Percentiles rank a stretch among this genome's conserved stretches.
These are phyloP conservation scores for Talaromyces sp. DNA, from an alignment of 2,329 filamentous ascomycete species.

Conservation along the genomic window DNA sequence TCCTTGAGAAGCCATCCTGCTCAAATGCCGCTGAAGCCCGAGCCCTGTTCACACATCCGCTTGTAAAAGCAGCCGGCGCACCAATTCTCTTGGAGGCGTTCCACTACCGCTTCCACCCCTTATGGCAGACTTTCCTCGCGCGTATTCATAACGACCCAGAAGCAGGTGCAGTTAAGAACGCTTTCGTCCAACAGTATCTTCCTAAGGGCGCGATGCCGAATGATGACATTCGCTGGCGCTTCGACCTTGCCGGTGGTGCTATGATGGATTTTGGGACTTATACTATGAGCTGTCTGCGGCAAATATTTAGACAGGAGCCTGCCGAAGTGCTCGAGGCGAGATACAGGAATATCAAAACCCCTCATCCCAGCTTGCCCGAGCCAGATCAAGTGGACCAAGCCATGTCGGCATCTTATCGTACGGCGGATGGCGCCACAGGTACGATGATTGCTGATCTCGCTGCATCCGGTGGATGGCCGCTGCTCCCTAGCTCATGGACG, in stretches of 20 bases:
- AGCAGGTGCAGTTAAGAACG: conserved; percentile 39
- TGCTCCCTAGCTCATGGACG: conserved; percentile 16
- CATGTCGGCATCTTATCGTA: conserved; percentile 18
- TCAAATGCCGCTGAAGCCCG: conserved; percentile 51
- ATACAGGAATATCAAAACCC: background rate
- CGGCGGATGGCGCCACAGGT: conserved; percentile 13
- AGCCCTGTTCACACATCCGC: conserved; percentile 46
- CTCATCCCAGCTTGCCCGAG: background rate
- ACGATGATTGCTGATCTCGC: conserved; percentile 16
- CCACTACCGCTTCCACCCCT: conserved; percentile 56
- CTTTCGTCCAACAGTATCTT: conserved; percentile 42
- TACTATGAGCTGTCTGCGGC: conserved; percentile 41
- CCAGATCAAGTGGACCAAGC: conserved; percentile 24
- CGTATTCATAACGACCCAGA: background rate
- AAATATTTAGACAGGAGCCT: conserved; percentile 24
- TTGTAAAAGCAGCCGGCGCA: conserved; percentile 34
- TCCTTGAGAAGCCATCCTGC: conserved; percentile 58
- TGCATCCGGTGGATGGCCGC: conserved; percentile 11
- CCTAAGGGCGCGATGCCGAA: conserved; percentile 31
- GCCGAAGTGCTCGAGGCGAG: background rate
- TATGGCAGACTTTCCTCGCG: conserved; percentile 48
- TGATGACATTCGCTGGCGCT: conserved; percentile 50
- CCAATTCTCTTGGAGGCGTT: conserved; percentile 59
- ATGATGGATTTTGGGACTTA: conserved; percentile 45
- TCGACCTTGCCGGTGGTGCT: conserved; percentile 47